Evolutionary conservation across 371 early-diverging fungal genomes (phyloP), one percentile per base, ranked within the genome.

Genomic region (Parasitella parasitica): DNA sequence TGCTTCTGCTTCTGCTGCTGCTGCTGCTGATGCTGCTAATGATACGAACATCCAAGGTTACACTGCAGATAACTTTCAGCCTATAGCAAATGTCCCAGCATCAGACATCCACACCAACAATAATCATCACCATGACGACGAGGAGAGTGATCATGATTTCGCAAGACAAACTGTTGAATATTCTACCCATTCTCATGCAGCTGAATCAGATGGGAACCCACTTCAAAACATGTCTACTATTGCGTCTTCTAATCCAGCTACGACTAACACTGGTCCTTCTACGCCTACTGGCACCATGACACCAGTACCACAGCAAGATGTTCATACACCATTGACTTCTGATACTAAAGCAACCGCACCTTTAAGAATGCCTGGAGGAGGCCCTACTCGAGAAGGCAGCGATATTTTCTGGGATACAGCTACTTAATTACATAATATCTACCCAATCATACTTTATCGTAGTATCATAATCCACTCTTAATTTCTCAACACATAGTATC

Each of bases 311-410:
- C 9, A 43, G 43, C 43, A 43, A 20, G 43, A 49, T 27, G 49
- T n/a, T 13, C 27, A 49, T 49, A n/a, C 43, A 2, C 11, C 43
- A 20, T 22, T 43, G 18, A 11, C 20, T 20, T 43, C 43, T 7
- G 28, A 28, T 43, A 43, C 24, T 18, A 34, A 54, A 24, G 24
- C 22, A 27, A 34, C 37, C 27, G 22, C 43, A 1, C 43, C 43
- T 20, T 43, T 22, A 11, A 24, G 34, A 20, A 52, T 26, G 34
- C 34, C 52, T 49, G 49, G 49, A n/a, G 52, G 15, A 5, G 63
- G 63, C 6, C 55, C 49, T 50, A 55, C 56, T 12, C 34, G 64
- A 37, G 64, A 64, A 54, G 64, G 53, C 36, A 64, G 64, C 6
- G 64, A 64, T 28, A 39, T 58, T 12, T 64, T 46, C 16, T 64